Evolutionary conservation across 139 green algal species (phyloP).

Genomic region (Raphidocelis subcapitata): DNA sequence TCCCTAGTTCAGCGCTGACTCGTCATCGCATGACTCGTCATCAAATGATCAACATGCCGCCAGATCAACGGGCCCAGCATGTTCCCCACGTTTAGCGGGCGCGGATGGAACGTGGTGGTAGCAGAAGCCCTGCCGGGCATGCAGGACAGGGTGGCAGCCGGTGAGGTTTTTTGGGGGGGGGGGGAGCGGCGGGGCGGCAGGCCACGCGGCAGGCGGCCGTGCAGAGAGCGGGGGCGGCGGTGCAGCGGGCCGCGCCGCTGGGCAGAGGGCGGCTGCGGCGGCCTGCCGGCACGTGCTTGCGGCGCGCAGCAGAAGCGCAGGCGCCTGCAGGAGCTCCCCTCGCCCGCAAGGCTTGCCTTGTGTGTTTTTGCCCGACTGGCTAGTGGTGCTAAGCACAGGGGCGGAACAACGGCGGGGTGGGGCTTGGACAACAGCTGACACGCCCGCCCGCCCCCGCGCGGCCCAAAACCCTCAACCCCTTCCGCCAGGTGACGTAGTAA

Average conservation of each 20-base stretch:
- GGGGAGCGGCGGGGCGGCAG: no score
- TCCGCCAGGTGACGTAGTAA: conserved; percentile 65
- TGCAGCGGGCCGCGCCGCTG: background rate
- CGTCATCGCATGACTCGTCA: background rate
- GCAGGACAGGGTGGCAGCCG: conserved; percentile 18
- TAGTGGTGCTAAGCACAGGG: background rate
- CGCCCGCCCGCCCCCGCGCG: no score
- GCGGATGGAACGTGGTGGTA: conserved; percentile 40
- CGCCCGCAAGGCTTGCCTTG: background rate
- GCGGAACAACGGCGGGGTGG: background rate
- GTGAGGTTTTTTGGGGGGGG: conserved; percentile 1
- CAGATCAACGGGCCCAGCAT: conserved; percentile 51
- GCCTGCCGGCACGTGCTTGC: background rate
- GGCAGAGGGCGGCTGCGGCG: no score
- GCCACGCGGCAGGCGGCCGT: no score
- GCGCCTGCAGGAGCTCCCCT: background rate
- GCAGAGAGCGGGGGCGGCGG: background rate
- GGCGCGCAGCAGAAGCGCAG: background rate
- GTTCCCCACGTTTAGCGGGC: conserved; percentile 49
- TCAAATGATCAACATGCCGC: no score
- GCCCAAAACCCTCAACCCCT: no score
- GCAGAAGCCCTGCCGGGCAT: conserved; percentile 41
- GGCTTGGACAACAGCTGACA: no score
- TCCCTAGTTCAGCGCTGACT: background rate
- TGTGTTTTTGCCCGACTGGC: no score